Evolutionary conservation across 2,329 filamentous ascomycete species (phyloP), one percentile per base, ranked within the genome.

Genomic region (Apiospora aurea): DNA sequence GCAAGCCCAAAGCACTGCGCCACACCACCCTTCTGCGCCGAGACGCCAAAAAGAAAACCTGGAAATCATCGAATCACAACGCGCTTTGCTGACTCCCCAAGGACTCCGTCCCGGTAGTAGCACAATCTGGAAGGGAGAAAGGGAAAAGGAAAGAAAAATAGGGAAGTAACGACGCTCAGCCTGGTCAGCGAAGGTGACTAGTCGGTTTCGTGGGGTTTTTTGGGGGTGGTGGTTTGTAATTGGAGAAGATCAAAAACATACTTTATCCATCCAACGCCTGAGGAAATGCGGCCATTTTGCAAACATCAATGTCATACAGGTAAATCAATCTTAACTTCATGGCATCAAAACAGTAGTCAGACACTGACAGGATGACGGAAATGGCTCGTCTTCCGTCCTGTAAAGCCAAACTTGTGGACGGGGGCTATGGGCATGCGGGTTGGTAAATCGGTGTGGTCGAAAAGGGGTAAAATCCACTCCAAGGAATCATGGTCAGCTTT

Each of bases 11-110:
- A 51, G n/a, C 21, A 51, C 49, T 64, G 57, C 57, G 57, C 57
- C 57, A 64, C 57, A 41, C 57, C 57, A 41, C 57, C 57, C 34
- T 64, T 64, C 41, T 41, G 34, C 8, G 14, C 57, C 34, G 57
- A 41, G 8, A 64, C 57, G 21, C 57, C 57, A 13, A 41, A 41
- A 41, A 13, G 5, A 41, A 41, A 41, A 13, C 21, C 21, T 4
- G 10, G 6, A 51, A 51, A 49, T 51, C 49, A 51, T 24, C 21
- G 18, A 49, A 61, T 38, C 29, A 61, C 29, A 10, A 61, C 16
- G 51, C 29, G 29, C 53, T 13, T 38, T 16, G 29, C 53, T 34
- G 26, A 34, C 26, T n/a, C 29, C 26, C 57, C 57, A 41, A 41
- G 41, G 13, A 13, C 57, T 41, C 57, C 57, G 49, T 51, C 10